Evolutionary conservation across 768 basidiomycete species (phyloP).

Genomic region (Dacryopinax primogenitus): DNA sequence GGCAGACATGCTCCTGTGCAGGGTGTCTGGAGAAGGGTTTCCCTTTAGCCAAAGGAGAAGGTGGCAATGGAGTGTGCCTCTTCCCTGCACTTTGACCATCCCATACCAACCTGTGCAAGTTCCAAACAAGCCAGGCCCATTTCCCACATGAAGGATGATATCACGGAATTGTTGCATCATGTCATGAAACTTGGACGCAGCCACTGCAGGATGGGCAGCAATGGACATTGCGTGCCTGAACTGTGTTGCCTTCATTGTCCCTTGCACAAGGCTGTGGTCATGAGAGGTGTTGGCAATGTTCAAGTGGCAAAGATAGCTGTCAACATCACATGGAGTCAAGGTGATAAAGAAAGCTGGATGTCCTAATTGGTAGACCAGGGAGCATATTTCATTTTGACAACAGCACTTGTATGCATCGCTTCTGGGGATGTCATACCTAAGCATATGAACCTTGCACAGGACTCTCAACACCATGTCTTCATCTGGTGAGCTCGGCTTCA

Average conservation of each 20-base stretch:
- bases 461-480: background rate
- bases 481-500: background rate
- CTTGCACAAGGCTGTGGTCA: constrained; percentile 23
- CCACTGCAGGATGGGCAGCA: constrained; percentile 32
- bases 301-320: constrained; percentile 33
- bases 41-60: constrained; percentile 33
- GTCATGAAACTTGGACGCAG: constrained; percentile 33
- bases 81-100: constrained; percentile 31
- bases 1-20: constrained; percentile 1
- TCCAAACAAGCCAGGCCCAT: constrained; percentile 26
- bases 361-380: constrained; percentile 26
- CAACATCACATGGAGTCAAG: constrained; percentile 34
- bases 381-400: constrained; percentile 32
- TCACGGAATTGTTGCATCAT: constrained; percentile 29
- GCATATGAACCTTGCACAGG: background rate
- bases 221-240: constrained; percentile 27
- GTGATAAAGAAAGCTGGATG: constrained; percentile 35
- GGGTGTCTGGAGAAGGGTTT: constrained; percentile 25
- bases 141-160: constrained; percentile 12
- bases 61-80: constrained; percentile 33
- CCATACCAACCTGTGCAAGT: constrained; percentile 30
- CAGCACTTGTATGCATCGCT: constrained; percentile 23
- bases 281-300: constrained; percentile 31
- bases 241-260: constrained; percentile 19
- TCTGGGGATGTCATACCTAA: constrained; percentile 18